Evolutionary conservation across 129 eudicot genomes (phyloP).

Genomic region (Centella asiatica): DNA sequence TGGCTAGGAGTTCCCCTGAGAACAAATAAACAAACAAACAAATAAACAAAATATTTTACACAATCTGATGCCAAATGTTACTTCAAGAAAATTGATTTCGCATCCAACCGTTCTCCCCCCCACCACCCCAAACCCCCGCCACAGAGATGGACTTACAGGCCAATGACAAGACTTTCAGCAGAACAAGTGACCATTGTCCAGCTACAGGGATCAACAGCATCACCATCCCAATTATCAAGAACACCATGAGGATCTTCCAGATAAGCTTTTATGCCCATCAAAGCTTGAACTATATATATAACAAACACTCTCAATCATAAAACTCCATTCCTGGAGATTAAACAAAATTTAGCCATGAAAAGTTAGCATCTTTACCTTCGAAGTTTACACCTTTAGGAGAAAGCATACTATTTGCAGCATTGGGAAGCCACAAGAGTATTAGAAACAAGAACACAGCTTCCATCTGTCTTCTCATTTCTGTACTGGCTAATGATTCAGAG

Average conservation of each 20-base stretch:
- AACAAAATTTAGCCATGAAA: conserved; percentile 2
- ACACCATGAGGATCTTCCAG: conserved; percentile 80
- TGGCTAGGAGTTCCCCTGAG: conserved; percentile 90
- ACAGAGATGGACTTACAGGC: conserved; percentile 64
- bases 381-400: conserved; percentile 91
- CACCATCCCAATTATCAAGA: conserved; percentile 89
- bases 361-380: conserved; percentile 49
- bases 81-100: not conserved
- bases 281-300: conserved; percentile 75
- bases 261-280: conserved; percentile 65
- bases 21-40: not conserved
- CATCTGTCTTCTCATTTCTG: conserved; percentile 35
- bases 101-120: too few species aligned
- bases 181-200: conserved; percentile 96
- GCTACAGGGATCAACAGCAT: conserved; percentile 95
- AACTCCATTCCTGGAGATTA: not conserved
- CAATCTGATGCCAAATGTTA: not conserved
- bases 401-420: conserved; percentile 43
- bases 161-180: conserved; percentile 67
- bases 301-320: conserved; percentile 10
- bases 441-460: conserved; percentile 31
- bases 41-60: too few species aligned
- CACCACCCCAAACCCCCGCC: too few species aligned
- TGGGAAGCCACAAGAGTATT: conserved; percentile 27
- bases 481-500: not conserved